Conservation (phyloP, 2,329 filamentous ascomycete genomes). For the Aureobasidium sp. region DNA sequence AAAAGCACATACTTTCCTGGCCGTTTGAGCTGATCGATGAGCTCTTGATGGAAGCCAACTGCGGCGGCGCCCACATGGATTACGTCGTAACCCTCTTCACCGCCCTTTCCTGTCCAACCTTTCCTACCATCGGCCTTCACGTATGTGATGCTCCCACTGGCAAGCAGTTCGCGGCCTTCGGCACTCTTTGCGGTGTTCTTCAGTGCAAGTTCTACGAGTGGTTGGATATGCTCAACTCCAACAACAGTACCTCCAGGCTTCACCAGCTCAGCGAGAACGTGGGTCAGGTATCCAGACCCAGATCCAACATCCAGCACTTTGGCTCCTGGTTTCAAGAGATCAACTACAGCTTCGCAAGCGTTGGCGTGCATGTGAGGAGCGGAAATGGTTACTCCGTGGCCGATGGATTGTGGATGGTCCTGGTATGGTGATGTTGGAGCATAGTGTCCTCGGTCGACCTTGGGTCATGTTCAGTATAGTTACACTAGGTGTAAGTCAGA, state of each 20-base stretch:
- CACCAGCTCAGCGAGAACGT: slow-evolving; percentile 73
- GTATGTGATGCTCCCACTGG: slow-evolving; percentile 57
- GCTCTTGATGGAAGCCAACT: slow-evolving; percentile 56
- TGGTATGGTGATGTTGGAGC: slow-evolving; percentile 62
- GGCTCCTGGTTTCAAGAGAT: slow-evolving; percentile 44
- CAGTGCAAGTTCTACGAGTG: slow-evolving; percentile 33
- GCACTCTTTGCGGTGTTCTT: slow-evolving; percentile 37
- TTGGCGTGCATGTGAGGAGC: slow-evolving; percentile 66
- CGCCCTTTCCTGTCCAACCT: slow-evolving; percentile 37
- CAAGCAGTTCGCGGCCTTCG: slow-evolving; percentile 48
- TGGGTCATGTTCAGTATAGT: not conserved
- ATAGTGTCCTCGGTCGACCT: slow-evolving; percentile 87
- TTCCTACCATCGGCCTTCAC: slow-evolving; percentile 57
- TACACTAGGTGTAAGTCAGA: not conserved
- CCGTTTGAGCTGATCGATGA: slow-evolving; percentile 67
- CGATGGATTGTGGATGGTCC: slow-evolving; percentile 61
- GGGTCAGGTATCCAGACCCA: slow-evolving; percentile 65
- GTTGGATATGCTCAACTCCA: slow-evolving; percentile 42
- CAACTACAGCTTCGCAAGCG: slow-evolving; percentile 54
- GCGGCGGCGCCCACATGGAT: slow-evolving; percentile 94
- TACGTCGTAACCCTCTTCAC: slow-evolving; percentile 64
- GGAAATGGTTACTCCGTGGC: slow-evolving; percentile 59
- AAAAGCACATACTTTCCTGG: slow-evolving; percentile 54
- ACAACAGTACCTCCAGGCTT: slow-evolving; percentile 38
- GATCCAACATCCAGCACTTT: slow-evolving; percentile 41